Evolutionary conservation across 176 grass and related monocot genomes (phyloP), one percentile per base, ranked within the genome.

Genomic region (Phoenix dactylifera): DNA sequence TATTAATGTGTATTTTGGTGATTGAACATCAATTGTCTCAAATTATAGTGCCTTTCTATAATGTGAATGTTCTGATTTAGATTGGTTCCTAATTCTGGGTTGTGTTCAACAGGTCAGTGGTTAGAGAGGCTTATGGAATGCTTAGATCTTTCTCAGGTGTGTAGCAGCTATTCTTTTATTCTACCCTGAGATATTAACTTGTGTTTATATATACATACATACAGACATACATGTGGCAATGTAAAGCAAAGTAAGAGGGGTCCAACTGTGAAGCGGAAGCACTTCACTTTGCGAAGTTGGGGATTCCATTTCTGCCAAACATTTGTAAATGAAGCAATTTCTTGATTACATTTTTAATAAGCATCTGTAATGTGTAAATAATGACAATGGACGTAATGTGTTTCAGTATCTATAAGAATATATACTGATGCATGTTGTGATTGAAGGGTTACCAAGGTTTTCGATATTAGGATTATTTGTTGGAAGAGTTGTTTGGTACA

Each of bases 131-230:
- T 75, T 32, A 70, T 82, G 62, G 65, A 74, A 74, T 18, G 51
- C 44, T 16, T 16, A 61, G 57, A 66, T 74, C 83, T 81, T 70
- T 55, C 44, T 70, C 73, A 29, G 20, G 22, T 71, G 65, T 86
- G 74, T 78, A 82, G 57, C 61, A 78, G 79, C 70, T 74, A 86
- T 82, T 86, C 84, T 86, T 86, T 86, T 53, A 75, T 86, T 78
- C 70, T 75, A 49, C 70, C 70, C 6, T 28, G 52, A 75, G 78
- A 66, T 75, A 66, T 75, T 78, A 57, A 74, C 74, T 70, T 82
- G 66, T 86, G 68, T 78, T 86, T 58, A 78, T 26, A 62, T 72
- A 20, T 20, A 20, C 20, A 20, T 20, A 20, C 20, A 20, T 20
- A 78, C 65, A 54, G 71, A 67, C 74, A 63, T 65, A 67, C 66